Evolutionary conservation across 306 rosid genomes (phyloP).

Genomic region (Inga laurina): DNA sequence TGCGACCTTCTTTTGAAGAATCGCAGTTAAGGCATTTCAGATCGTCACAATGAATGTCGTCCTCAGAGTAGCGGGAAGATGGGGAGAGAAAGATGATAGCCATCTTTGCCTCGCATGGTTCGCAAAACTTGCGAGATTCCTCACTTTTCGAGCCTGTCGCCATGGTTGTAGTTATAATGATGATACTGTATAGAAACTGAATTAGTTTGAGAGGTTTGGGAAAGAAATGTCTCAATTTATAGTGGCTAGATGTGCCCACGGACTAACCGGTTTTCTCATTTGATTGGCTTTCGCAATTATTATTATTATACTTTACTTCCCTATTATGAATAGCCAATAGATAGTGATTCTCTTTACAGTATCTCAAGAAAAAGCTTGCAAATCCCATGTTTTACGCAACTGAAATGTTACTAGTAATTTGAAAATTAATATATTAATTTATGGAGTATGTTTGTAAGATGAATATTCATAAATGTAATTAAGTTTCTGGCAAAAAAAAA

Average conservation of each 20-base stretch:
- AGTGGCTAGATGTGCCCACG: background rate
- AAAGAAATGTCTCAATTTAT: background rate
- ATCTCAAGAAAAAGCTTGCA: background rate
- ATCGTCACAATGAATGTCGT: too few species aligned
- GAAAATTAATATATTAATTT: background rate
- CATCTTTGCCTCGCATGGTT: background rate
- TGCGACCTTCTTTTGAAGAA: background rate
- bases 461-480: background rate
- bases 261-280: background rate
- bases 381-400: background rate
- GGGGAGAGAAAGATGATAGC: background rate
- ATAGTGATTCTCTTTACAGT: background rate
- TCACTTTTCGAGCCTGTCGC: too few species aligned
- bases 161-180: background rate
- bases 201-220: background rate
- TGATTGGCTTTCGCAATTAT: background rate
- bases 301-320: background rate
- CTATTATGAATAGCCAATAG: too few species aligned
- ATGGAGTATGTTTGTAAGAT: background rate
- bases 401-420: background rate
- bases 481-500: background rate
- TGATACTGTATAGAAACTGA: background rate
- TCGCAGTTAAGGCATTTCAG: too few species aligned
- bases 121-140: background rate
- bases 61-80: background rate